Percentiles rank a stretch among this genome's conserved stretches.
Evolutionary conservation across 1,284 basidiomycete genomes (phyloP).

Genomic region (Tremellales sp.): DNA sequence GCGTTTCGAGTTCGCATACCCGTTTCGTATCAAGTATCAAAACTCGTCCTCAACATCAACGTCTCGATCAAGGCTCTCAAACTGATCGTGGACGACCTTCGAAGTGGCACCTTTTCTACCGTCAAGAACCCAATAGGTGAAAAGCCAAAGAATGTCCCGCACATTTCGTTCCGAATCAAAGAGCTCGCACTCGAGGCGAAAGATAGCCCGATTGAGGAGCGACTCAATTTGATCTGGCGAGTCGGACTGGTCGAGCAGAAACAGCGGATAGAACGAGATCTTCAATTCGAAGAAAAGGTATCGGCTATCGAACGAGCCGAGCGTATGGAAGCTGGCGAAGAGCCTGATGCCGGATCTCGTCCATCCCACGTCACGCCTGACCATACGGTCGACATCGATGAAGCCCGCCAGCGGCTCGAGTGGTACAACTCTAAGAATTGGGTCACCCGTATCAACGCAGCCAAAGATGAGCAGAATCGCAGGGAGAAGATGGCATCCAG

Average conservation of each 20-base stretch:
- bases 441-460: slow-evolving; percentile 56
- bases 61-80: slow-evolving; percentile 64
- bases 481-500: slow-evolving; percentile 37
- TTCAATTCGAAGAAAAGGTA: slow-evolving; percentile 71
- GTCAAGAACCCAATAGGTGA: slow-evolving; percentile 60
- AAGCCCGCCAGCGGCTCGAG: slow-evolving; percentile 70
- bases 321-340: slow-evolving; percentile 44
- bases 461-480: slow-evolving; percentile 49
- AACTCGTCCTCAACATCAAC: slow-evolving; percentile 64
- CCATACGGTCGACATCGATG: slow-evolving; percentile 25
- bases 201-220: slow-evolving; percentile 83
- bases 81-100: slow-evolving; percentile 54
- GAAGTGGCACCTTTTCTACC: slow-evolving; percentile 19
- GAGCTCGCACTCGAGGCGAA: slow-evolving; percentile 71
- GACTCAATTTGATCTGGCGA: slow-evolving; percentile 71
- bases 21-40: slow-evolving; percentile 68
- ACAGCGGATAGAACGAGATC: slow-evolving; percentile 70
- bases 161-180: slow-evolving; percentile 60
- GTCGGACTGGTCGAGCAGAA: slow-evolving; percentile 71
- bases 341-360: slow-evolving; percentile 13
- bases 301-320: slow-evolving; percentile 34
- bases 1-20: slow-evolving; percentile 73
- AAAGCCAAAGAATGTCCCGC: slow-evolving; percentile 66
- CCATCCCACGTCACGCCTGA: not conserved
- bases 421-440: slow-evolving; percentile 75